Evolutionary conservation across 2,329 filamentous ascomycete species (phyloP), one percentile per base, ranked within the genome.

Genomic region (Microcera coccophila): DNA sequence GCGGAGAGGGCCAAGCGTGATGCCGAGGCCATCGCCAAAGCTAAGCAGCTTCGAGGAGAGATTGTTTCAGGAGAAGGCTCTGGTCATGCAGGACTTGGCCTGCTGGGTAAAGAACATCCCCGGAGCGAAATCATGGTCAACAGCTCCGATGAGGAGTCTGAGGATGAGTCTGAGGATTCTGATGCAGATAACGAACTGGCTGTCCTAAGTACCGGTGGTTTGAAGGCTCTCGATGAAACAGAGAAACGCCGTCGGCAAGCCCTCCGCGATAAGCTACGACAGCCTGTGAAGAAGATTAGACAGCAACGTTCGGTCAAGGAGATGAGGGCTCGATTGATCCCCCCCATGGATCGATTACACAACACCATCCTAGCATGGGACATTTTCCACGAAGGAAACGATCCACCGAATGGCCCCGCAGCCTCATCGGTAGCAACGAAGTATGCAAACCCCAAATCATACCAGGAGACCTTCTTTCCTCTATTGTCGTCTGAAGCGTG

Each of bases 71-170:
- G 87, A 45, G 87, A 90, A 61, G 88, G 88, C 3, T 93, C 88
- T 45, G 89, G 86, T 16, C 68, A 93, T 9, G 76, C 79, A 49
- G 84, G 83, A 19, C 75, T 94, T 38, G 75, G 85, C 26, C 73
- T 90, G 2, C 72, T 79, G 42, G 88, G 87, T 45, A 93, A 91
- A 65, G 89, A 93, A 41, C 85, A 91, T 58, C 76, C 79, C 3
- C 86, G 86, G 50, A 86, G 84, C 59, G 89, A 91, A 51, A 89
- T 97, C 64, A 95, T 97, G 89, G 87, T 96, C 18, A 83, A 85
- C 44, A 86, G 83, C 45, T 84, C 82, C 3, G 89, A 93, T 48
- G 85, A 88, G 47, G 83, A 87, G 36, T 78, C 87, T 9, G 78
- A 80, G 31, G 79, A 79, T 29, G 84, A 87, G 11, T 78, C 89